Evolutionary conservation across 345 rosid species (phyloP).

Genomic region (rapeseed (Brassica napus)): Da-Ae NC_063452.1:316501-317000

Average conservation of each 20-base stretch:
- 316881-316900: background rate
- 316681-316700: constrained; percentile 23
- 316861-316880: constrained; percentile 67
- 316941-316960: constrained; percentile 90
- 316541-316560: constrained; percentile 94
- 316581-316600: constrained; percentile 68
- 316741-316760: constrained; percentile 76
- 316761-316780: constrained; percentile 62
- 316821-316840: constrained; percentile 70
- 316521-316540: constrained; percentile 87
- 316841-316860: constrained; percentile 78
- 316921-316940: constrained; percentile 30
- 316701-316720: constrained; percentile 88
- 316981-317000: constrained; percentile 88
- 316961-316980: constrained; percentile 70
- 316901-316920: background rate
- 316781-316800: constrained; percentile 81
- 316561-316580: constrained; percentile 81
- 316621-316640: constrained; percentile 21
- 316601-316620: constrained; percentile 61
- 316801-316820: constrained; percentile 81
- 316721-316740: constrained; percentile 89
- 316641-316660: background rate
- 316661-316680: no score
- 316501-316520: background rate